A percentile compares a stretch with the other conserved stretches of the same genome.
Evolutionary conservation across 2,329 filamentous ascomycete species (phyloP).

Genomic region (Nannizzia gypsea): DNA sequence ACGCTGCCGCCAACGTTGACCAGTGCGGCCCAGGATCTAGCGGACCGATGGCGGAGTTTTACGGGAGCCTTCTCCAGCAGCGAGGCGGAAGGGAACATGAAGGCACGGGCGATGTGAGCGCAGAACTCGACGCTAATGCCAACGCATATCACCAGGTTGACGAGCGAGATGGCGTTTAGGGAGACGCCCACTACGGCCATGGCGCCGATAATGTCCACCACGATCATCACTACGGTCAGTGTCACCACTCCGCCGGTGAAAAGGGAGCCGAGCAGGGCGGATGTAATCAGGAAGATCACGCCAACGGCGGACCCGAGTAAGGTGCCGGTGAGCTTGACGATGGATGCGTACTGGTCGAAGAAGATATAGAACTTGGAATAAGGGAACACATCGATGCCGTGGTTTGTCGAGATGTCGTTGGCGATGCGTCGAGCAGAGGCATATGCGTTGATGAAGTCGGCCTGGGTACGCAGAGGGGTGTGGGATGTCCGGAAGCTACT

Average conservation of each 20-base stretch:
- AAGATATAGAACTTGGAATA: constrained; percentile 99
- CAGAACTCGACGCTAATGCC: constrained; percentile 97
- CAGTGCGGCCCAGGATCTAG: constrained; percentile 80
- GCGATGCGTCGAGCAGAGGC: constrained; percentile 80
- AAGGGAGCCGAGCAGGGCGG: constrained; percentile 70
- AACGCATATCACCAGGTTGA: constrained; percentile 94
- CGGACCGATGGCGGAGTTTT: constrained; percentile 68
- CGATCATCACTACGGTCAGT: constrained; percentile 79
- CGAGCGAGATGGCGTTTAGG: constrained; percentile 86
- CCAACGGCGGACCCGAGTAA: constrained; percentile 72
- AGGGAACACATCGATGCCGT: constrained; percentile 76
- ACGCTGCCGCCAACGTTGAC: constrained; percentile 92
- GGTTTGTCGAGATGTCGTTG: constrained; percentile 56
- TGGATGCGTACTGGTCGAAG: constrained; percentile 90
- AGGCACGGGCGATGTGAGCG: constrained; percentile 88
- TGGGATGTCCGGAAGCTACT: constrained; percentile 90
- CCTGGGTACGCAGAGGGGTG: constrained; percentile 71
- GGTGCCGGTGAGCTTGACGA: constrained; percentile 65
- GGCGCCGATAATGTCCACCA: constrained; percentile 85
- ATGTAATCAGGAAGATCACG: constrained; percentile 72
- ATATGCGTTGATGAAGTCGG: constrained; percentile 88
- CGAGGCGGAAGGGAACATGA: constrained; percentile 76
- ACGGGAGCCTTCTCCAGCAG: constrained; percentile 72
- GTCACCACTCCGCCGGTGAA: constrained; percentile 73
- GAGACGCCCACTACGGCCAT: constrained; percentile 86